Base-by-base conservation (phyloP, 768 basidiomycete species). In the Chalciporus sphaerocephalus region DNA sequence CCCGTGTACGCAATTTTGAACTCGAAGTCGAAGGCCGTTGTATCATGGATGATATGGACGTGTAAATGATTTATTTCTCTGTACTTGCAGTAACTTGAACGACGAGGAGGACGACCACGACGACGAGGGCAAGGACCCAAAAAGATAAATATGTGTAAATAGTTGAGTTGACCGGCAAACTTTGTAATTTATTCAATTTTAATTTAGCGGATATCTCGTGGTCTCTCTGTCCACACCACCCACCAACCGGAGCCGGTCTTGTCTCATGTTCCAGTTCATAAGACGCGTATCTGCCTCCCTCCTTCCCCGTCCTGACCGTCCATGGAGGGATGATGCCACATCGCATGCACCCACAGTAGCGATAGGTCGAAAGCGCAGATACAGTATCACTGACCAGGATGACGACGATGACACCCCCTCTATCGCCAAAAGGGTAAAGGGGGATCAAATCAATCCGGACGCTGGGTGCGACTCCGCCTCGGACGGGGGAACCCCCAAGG, bases 281-380 rank as follows among this genome's bases (percentile, higher is more conserved):
- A 76, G 86, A 54, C 80, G 85, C 36, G 80, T 87, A 49, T 87
- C 86, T 0, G 73, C 76, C 56, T 80, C 81, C 12, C 72, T 86
- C 17, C 77, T 86, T 54, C 80, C 82, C 21, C 78, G 85, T 42
- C 76, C 81, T 20, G 86, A 87, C 64, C 73, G 83, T 47, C 83
- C 85, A 25, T 87, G 86, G 87, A 74, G 75, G 55, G 85, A 88
- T 44, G 85, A 89, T 61, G 80, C 84, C 22, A 86, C 87, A 1
- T 87, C 86, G 20, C 85, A 79, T 56, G 85, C 86, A 2, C 85
- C 86, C 1, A 77, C 77, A 35, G 78, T 78, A 30, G 80, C 77
- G 37, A 79, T 78, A 28, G 80, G 80, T 21, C 72, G 74, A 17
- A 88, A 87, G 66, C 81, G 87, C 52, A 77, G 80, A 33, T 56